Evolutionary conservation across 192 early-diverging fungal genomes (phyloP).

Genomic region (Coemansia sp.): DNA sequence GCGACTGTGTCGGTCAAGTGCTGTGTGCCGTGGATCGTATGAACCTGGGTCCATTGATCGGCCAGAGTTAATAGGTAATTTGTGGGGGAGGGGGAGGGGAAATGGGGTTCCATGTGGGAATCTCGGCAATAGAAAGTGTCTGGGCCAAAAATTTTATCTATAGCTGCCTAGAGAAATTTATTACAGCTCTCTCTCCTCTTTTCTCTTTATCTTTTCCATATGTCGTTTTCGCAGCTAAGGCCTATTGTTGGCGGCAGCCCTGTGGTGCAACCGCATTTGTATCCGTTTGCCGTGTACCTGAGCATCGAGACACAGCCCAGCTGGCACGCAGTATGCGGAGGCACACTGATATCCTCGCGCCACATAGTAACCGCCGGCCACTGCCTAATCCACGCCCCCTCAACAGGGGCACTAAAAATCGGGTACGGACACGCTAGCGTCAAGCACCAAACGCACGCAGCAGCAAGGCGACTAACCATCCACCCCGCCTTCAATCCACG

Average conservation of each 20-base stretch:
- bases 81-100: too few species aligned
- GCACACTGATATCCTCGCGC: conserved; percentile 30
- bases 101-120: too few species aligned
- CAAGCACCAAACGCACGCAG: conserved; percentile 2
- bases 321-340: conserved; percentile 48
- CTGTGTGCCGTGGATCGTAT: conserved; percentile 27
- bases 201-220: neutral
- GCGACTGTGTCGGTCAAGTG: conserved; percentile 9
- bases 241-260: conserved; percentile 42
- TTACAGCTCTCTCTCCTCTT: neutral
- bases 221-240: conserved; percentile 35
- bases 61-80: too few species aligned
- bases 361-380: conserved; percentile 52
- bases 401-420: conserved; percentile 8
- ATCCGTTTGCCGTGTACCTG: conserved; percentile 46
- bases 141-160: too few species aligned
- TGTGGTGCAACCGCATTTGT: conserved; percentile 22
- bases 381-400: conserved; percentile 32
- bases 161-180: too few species aligned
- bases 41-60: conserved; percentile 1
- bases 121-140: too few species aligned
- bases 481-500: conserved; percentile 26
- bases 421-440: conserved; percentile 25
- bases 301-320: conserved; percentile 34
- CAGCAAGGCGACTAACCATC: neutral